These are phyloP conservation scores for Trifolium subterraneum DNA, from an alignment of 306 rosid species.

Conservation along the genomic window DNA sequence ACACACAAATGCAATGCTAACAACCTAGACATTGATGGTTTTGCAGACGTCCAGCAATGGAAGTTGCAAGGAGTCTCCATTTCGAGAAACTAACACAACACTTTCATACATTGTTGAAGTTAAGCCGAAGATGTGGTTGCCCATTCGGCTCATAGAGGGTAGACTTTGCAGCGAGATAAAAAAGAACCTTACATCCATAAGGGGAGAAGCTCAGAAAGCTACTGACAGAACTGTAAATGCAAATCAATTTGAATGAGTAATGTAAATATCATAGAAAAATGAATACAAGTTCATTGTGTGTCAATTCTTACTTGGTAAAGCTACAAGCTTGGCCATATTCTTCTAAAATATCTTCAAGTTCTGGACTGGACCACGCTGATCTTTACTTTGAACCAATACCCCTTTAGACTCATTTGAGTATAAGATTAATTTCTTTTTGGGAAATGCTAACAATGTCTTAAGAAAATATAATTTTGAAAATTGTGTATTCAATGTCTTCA, in stretches of 20 bases:
- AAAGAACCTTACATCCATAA: conserved; percentile 66
- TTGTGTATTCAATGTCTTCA: too few relatives aligned
- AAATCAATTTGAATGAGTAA: conserved; percentile 30
- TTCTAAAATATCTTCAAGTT: neutral
- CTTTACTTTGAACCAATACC: neutral
- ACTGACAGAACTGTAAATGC: conserved; percentile 30
- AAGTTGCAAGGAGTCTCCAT: conserved; percentile 38
- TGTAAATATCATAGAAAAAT: conserved; percentile 30
- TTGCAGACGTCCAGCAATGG: conserved; percentile 60
- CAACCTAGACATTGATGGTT: conserved; percentile 33
- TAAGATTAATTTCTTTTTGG: too few relatives aligned
- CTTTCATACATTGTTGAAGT: conserved; percentile 78
- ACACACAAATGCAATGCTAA: conserved; percentile 23
- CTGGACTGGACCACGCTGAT: conserved; percentile 13
- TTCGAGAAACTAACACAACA: conserved; percentile 43
- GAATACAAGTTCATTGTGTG: conserved; percentile 21
- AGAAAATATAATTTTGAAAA: too few relatives aligned
- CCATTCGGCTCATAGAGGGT: conserved; percentile 76
- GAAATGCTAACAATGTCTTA: too few relatives aligned
- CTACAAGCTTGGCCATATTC: conserved; percentile 13
- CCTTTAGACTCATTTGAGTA: neutral
- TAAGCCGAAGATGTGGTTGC: conserved; percentile 86
- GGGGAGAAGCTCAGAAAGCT: conserved; percentile 63
- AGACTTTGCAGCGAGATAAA: conserved; percentile 80
- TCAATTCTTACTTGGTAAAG: conserved; percentile 21